Conservation (phyloP, 2,329 filamentous ascomycete genomes). For the Hymenoscyphus albidus region DNA sequence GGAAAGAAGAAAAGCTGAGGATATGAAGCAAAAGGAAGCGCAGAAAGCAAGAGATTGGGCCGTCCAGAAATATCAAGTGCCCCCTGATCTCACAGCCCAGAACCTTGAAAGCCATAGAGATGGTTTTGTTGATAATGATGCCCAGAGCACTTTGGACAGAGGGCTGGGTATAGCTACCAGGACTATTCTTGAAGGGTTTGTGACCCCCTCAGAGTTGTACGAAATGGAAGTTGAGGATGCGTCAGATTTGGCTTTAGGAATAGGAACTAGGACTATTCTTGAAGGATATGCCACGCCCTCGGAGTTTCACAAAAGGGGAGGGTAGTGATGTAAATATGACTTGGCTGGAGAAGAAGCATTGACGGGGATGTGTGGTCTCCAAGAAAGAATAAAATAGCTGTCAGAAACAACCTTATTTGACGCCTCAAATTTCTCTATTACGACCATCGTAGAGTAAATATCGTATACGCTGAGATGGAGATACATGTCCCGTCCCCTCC, state of each 20-base stretch:
- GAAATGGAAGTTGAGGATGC: not conserved
- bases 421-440: not conserved
- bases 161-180: not conserved
- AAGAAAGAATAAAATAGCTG: not conserved
- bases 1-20: not conserved
- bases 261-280: not conserved
- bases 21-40: not conserved
- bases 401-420: not conserved
- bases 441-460: not conserved
- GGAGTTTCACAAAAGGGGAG: not conserved
- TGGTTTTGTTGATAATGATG: not conserved
- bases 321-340: not conserved
- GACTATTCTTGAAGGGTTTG: slow-evolving; percentile 1
- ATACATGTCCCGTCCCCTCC: too few relatives aligned
- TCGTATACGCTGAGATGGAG: not conserved
- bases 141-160: not conserved
- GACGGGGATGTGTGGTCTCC: not conserved
- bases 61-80: not conserved
- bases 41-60: not conserved
- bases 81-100: not conserved
- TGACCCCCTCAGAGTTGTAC: not conserved
- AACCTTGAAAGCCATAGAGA: not conserved
- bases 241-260: not conserved
- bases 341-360: not conserved
- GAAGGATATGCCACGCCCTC: not conserved